phyloP scores from a whole-genome alignment of 2,329 filamentous ascomycete genomes.

The Dactylellina sp. region DNA sequence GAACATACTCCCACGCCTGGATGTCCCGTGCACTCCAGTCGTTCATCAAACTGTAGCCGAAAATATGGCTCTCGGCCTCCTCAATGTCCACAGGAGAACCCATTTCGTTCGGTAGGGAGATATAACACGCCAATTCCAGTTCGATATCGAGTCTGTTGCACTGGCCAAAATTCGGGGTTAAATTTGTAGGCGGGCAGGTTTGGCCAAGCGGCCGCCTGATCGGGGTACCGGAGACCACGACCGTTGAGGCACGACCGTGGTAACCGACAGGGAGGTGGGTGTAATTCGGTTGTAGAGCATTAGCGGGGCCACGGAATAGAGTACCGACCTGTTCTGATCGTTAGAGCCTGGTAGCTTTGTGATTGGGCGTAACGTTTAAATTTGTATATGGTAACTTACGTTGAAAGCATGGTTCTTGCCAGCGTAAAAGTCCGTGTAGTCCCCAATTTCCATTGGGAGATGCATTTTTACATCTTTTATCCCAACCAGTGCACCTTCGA shows the following conservation, averaged over 20 bases:
- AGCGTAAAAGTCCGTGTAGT: conserved; percentile 89
- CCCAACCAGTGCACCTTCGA: conserved; percentile 70
- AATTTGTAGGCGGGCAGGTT: conserved; percentile 73
- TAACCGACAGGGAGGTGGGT: conserved; percentile 84
- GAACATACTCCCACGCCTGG: conserved; percentile 86
- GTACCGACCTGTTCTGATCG: conserved; percentile 67
- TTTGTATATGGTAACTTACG: too few species aligned
- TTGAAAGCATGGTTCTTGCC: conserved; percentile 79
- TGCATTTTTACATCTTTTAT: conserved; percentile 73
- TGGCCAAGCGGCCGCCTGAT: conserved; percentile 81
- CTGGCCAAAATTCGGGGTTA: conserved; percentile 73
- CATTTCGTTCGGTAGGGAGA: conserved; percentile 74
- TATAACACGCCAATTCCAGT: conserved; percentile 81
- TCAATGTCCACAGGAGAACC: conserved; percentile 73
- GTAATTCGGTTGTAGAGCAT: conserved; percentile 84
- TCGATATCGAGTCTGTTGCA: conserved; percentile 80
- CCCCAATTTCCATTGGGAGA: conserved; percentile 80
- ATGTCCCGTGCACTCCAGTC: conserved; percentile 85
- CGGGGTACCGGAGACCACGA: conserved; percentile 79
- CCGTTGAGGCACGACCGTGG: conserved; percentile 79
- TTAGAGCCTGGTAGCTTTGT: not conserved
- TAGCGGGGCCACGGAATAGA: conserved; percentile 77
- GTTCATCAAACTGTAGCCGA: conserved; percentile 84
- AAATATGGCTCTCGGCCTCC: conserved; percentile 77
- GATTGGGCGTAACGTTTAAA: not conserved